phyloP scores from a whole-genome alignment of 139 green algal genomes.

The Coccomyxa sp. region DNA sequence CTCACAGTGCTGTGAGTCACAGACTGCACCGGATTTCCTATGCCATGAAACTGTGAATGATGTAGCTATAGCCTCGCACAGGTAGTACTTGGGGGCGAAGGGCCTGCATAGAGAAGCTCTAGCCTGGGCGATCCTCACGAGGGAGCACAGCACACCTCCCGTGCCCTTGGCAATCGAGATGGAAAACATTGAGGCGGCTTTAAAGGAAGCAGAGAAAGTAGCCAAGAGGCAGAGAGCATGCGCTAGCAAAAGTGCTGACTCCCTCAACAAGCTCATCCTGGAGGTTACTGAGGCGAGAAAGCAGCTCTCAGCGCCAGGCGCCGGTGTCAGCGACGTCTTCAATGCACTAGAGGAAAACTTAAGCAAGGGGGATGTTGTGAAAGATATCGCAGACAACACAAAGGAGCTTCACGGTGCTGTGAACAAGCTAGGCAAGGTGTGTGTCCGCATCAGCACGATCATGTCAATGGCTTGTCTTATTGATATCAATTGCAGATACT shows the following conservation, averaged over 20 bases:
- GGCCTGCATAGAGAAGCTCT: too few species aligned
- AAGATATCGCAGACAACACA: constrained; percentile 43
- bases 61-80: too few species aligned
- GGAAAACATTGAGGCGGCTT: constrained; percentile 28
- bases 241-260: constrained; percentile 17
- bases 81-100: too few species aligned
- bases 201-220: constrained; percentile 55
- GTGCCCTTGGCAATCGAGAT: too few species aligned
- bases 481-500: too few species aligned
- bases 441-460: not conserved
- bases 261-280: constrained; percentile 35
- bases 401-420: constrained; percentile 79
- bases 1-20: too few species aligned
- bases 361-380: constrained; percentile 18
- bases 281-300: not conserved
- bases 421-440: constrained; percentile 72
- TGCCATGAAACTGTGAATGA: too few species aligned
- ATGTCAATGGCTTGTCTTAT: too few species aligned
- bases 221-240: constrained; percentile 75
- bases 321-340: constrained; percentile 4
- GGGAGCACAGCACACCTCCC: too few species aligned
- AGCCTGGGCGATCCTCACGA: too few species aligned
- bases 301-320: not conserved
- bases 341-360: constrained; percentile 15
- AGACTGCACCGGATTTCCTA: too few species aligned